A percentile compares a stretch with the other conserved stretches of the same genome.
These are phyloP conservation scores for Coniferiporia sulphurascens DNA, from an alignment of 1,284 basidiomycete genomes.

Conservation along the genomic window DNA sequence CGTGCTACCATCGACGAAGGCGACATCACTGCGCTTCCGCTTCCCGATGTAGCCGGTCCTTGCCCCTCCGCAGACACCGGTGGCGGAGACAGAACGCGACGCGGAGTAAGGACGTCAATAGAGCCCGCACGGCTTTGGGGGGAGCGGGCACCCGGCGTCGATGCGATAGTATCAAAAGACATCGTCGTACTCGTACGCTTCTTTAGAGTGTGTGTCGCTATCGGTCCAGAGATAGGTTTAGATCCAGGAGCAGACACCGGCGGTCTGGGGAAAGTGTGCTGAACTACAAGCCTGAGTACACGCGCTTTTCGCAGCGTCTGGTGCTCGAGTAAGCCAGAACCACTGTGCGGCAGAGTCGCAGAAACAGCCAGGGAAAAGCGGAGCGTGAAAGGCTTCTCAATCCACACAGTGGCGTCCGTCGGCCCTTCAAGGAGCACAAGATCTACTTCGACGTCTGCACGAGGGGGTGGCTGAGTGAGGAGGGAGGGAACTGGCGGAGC, in stretches of 20 bases:
- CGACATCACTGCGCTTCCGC: conserved; percentile 4
- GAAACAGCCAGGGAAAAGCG: conserved; percentile 42
- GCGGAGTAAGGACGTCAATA: conserved; percentile 14
- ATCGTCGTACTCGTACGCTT: conserved; percentile 7
- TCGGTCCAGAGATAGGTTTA: conserved; percentile 15
- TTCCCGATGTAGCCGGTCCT: conserved; percentile 2
- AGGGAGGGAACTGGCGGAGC: conserved; percentile 16
- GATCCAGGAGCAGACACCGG: conserved; percentile 20
- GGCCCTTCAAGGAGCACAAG: conserved; percentile 53
- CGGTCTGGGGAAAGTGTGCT: conserved; percentile 39
- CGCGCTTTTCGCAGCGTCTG: conserved; percentile 24
- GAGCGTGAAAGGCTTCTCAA: conserved; percentile 57
- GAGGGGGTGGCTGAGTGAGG: conserved; percentile 20
- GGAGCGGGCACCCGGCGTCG: conserved; percentile 7
- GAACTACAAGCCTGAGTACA: conserved; percentile 51
- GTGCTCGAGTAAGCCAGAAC: conserved; percentile 21
- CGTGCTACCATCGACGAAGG: conserved; percentile 3
- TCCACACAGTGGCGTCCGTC: conserved; percentile 33
- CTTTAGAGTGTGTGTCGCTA: not conserved
- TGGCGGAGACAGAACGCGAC: conserved; percentile 14
- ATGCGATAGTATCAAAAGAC: conserved; percentile 9
- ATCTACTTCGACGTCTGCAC: conserved; percentile 48
- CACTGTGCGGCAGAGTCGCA: conserved; percentile 29
- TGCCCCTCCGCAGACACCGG: not conserved
- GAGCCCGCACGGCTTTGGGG: conserved; percentile 15